Evolutionary conservation across 2,329 filamentous ascomycete species (phyloP).

Genomic region (Diaporthe vexans): DNA sequence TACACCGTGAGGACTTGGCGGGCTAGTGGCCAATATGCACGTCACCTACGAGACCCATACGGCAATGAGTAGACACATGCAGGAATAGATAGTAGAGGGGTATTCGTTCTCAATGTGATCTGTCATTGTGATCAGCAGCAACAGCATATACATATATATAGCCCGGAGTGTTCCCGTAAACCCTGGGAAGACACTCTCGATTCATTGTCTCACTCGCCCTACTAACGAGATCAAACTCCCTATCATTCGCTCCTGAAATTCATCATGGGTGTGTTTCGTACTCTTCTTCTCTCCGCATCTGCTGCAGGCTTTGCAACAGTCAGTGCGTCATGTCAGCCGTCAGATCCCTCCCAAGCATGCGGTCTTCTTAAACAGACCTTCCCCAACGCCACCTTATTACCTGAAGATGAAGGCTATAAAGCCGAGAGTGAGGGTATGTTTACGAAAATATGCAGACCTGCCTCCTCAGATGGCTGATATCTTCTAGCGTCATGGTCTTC

Average conservation of each 20-base stretch:
- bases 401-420: slow-evolving; percentile 5
- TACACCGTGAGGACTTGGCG: not conserved
- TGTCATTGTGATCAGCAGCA: not conserved
- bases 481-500: not conserved
- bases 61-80: not conserved
- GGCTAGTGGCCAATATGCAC: slow-evolving; percentile 22
- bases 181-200: not conserved
- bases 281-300: slow-evolving; percentile 7
- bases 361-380: not conserved
- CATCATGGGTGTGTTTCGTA: slow-evolving; percentile 18
- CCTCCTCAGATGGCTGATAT: not conserved
- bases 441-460: not conserved
- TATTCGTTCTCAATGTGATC: not conserved
- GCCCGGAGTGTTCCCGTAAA: not conserved
- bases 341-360: slow-evolving; percentile 12
- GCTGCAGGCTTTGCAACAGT: not conserved
- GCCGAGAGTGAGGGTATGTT: not conserved
- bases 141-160: not conserved
- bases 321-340: not conserved
- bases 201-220: not conserved
- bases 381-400: slow-evolving; percentile 12
- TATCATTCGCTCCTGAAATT: not conserved
- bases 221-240: not conserved
- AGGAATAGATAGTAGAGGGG: not conserved
- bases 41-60: not conserved